Evolutionary conservation across 2,329 filamentous ascomycete genomes (phyloP).

Genomic region (Graphilbum ipis-grandicollis): DNA sequence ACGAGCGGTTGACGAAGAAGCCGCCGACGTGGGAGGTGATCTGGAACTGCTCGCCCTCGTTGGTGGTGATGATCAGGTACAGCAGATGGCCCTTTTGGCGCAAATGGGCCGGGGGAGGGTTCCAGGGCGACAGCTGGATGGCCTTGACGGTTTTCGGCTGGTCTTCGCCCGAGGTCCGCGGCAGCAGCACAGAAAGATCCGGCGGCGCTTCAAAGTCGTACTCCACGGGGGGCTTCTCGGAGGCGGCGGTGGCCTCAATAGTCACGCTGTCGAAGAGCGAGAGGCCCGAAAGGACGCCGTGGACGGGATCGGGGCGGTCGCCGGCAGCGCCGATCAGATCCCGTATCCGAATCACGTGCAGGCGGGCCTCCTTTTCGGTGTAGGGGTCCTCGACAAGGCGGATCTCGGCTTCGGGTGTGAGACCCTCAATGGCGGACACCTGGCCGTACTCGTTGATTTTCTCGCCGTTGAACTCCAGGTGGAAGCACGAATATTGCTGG

Average conservation of each 20-base stretch:
- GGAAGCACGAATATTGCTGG: constrained; percentile 97
- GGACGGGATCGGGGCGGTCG: constrained; percentile 69
- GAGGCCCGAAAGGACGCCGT: constrained; percentile 69
- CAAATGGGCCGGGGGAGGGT: constrained; percentile 82
- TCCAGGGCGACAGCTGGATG: constrained; percentile 83
- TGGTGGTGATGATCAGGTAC: constrained; percentile 77
- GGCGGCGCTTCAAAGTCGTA: constrained; percentile 63
- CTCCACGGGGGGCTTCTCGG: constrained; percentile 26
- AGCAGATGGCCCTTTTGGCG: constrained; percentile 84
- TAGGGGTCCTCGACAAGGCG: constrained; percentile 85
- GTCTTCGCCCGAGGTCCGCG: constrained; percentile 31
- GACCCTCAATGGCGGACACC: constrained; percentile 70
- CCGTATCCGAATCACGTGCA: constrained; percentile 80
- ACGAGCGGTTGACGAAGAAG: constrained; percentile 94
- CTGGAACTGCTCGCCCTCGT: constrained; percentile 87
- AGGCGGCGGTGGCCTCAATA: constrained; percentile 20
- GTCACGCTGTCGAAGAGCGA: constrained; percentile 75
- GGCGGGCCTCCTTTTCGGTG: constrained; percentile 92
- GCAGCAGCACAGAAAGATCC: constrained; percentile 53
- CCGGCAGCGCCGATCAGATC: constrained; percentile 88
- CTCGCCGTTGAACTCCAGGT: constrained; percentile 77
- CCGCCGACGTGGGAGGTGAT: constrained; percentile 87
- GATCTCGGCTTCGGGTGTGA: constrained; percentile 62
- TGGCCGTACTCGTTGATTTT: constrained; percentile 92
- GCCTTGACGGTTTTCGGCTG: constrained; percentile 83